These are phyloP conservation scores for Drechslerella coelobrocha DNA, from an alignment of 2,329 filamentous ascomycete genomes.

Conservation along the genomic window DNA sequence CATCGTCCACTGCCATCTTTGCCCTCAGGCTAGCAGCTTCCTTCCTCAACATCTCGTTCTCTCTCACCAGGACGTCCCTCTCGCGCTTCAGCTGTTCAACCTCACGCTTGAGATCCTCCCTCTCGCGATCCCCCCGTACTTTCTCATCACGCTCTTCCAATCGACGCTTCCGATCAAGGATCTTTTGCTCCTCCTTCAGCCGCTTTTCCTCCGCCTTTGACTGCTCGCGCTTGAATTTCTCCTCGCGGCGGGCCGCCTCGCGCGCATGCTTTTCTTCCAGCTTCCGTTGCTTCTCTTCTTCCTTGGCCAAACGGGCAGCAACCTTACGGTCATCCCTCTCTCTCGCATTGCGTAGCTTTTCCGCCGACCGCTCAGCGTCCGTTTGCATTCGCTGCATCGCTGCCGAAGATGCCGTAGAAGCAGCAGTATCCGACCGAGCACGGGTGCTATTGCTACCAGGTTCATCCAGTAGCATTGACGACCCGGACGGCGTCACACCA, in stretches of 20 bases:
- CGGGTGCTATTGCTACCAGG: slow-evolving; percentile 53
- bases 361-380: slow-evolving; percentile 16
- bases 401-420: slow-evolving; percentile 57
- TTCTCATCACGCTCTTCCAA: slow-evolving; percentile 63
- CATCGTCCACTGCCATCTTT: slow-evolving; percentile 18
- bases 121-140: slow-evolving; percentile 55
- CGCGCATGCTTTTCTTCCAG: slow-evolving; percentile 69
- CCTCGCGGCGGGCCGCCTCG: slow-evolving; percentile 71
- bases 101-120: slow-evolving; percentile 62
- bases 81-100: slow-evolving; percentile 64
- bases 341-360: slow-evolving; percentile 15
- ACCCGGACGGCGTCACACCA: slow-evolving; percentile 9
- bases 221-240: slow-evolving; percentile 70
- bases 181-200: slow-evolving; percentile 68
- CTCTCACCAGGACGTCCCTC: slow-evolving; percentile 63
- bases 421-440: slow-evolving; percentile 55
- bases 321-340: slow-evolving; percentile 50
- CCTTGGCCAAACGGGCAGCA: slow-evolving; percentile 57
- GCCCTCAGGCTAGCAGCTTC: slow-evolving; percentile 59
- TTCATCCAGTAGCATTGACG: slow-evolving; percentile 47
- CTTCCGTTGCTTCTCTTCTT: slow-evolving; percentile 72
- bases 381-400: slow-evolving; percentile 55
- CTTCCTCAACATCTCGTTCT: slow-evolving; percentile 65
- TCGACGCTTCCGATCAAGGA: slow-evolving; percentile 64
- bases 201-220: slow-evolving; percentile 70